Evolutionary conservation across 164 flowering plant genomes (phyloP).

Genomic region (Kalanchoe fedtschenkoi): DNA sequence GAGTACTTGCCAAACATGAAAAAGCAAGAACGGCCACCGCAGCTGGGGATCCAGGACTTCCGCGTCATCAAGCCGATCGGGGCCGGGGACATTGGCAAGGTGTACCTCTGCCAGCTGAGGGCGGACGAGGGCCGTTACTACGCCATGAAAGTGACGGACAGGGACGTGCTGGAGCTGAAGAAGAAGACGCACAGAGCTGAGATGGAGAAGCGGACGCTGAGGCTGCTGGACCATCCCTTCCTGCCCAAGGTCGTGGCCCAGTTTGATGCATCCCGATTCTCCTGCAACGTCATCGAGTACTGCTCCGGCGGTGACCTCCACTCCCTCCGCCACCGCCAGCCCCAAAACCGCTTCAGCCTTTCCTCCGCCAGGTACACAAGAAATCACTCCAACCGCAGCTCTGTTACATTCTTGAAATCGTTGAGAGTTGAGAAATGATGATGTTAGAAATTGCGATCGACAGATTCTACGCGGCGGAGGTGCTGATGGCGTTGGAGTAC

Average conservation of each 20-base stretch:
- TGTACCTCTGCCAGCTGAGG: conserved; percentile 55
- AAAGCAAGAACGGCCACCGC: background rate
- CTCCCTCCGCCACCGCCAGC: conserved; percentile 46
- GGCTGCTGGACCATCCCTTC: conserved; percentile 72
- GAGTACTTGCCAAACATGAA: no score
- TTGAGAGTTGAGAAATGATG: no score
- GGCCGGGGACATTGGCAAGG: conserved; percentile 65
- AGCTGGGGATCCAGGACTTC: conserved; percentile 47
- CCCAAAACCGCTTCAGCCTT: conserved; percentile 44
- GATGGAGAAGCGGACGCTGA: conserved; percentile 40
- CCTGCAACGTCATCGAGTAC: conserved; percentile 77
- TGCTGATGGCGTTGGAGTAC: conserved; percentile 70
- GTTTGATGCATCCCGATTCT: conserved; percentile 57
- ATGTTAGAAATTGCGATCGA: conserved; percentile 5
- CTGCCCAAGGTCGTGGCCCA: conserved; percentile 58
- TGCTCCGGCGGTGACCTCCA: conserved; percentile 85
- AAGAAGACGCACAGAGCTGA: conserved; percentile 7
- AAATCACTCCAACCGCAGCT: background rate
- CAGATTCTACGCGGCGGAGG: conserved; percentile 91
- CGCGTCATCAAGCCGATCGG: conserved; percentile 51
- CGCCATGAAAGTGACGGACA: conserved; percentile 88
- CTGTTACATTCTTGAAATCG: no score
- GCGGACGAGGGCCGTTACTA: conserved; percentile 18
- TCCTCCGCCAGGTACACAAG: conserved; percentile 60
- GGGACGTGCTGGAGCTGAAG: conserved; percentile 34